phyloP scores from a whole-genome alignment of 1,139 yeast species.

The Geotrichum europaeum region DNA sequence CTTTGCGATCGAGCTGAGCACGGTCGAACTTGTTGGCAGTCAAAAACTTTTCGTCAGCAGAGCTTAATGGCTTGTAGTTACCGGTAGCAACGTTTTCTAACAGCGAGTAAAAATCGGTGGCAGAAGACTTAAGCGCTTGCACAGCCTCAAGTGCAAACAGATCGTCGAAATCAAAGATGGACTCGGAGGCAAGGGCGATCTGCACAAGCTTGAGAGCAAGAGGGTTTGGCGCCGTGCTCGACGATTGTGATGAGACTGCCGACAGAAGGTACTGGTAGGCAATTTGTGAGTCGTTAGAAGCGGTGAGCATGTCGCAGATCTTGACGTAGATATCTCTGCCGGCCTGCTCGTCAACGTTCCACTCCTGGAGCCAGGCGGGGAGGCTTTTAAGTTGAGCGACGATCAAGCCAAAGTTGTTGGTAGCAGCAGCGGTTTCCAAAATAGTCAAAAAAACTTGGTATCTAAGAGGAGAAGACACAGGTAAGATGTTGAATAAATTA shows the following conservation, averaged over 20 bases:
- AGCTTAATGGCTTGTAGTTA: conserved; percentile 25
- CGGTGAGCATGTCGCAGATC: conserved; percentile 27
- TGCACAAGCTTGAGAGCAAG: conserved; percentile 24
- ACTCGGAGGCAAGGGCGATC: conserved; percentile 27
- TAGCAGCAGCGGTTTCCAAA: conserved; percentile 32
- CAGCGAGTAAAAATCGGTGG: conserved; percentile 27
- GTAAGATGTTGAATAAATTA: conserved; percentile 39
- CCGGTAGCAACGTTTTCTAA: conserved; percentile 34
- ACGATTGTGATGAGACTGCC: conserved; percentile 28
- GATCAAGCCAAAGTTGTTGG: conserved; percentile 33
- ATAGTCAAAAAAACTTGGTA: conserved; percentile 34
- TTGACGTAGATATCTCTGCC: conserved; percentile 29
- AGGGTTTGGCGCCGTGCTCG: conserved; percentile 18
- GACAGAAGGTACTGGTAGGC: conserved; percentile 30
- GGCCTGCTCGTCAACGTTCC: conserved; percentile 32
- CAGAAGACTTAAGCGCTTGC: conserved; percentile 23
- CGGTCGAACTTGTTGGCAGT: conserved; percentile 23
- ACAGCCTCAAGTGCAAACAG: conserved; percentile 33
- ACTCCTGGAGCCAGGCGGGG: conserved; percentile 37
- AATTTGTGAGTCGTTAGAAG: conserved; percentile 25
- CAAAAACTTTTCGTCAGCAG: conserved; percentile 19
- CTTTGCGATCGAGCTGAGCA: conserved; percentile 28
- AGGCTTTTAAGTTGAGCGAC: conserved; percentile 37
- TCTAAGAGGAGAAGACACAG: conserved; percentile 30
- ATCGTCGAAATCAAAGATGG: conserved; percentile 34